Evolutionary conservation across 768 basidiomycete genomes (phyloP).

Genomic region (Macrocybe gigantea): DNA sequence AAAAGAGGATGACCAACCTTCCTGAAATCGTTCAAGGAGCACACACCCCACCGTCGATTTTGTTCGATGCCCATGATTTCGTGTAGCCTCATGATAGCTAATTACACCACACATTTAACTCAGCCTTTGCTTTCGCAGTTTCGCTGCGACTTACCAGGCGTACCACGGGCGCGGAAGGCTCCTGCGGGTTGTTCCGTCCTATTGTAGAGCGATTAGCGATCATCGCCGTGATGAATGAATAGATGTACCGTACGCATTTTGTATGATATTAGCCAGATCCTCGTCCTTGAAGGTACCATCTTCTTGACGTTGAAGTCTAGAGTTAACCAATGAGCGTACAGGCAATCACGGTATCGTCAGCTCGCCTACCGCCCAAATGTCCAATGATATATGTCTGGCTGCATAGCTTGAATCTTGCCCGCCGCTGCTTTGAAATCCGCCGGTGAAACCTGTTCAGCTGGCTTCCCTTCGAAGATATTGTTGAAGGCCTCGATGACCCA

Average conservation of each 20-base stretch:
- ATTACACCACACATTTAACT: not conserved
- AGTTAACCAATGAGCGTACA: not conserved
- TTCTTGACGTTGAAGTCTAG: conserved; percentile 53
- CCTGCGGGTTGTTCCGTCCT: conserved; percentile 71
- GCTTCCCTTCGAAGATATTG: conserved; percentile 47
- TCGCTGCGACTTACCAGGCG: conserved; percentile 37
- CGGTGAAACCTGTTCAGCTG: conserved; percentile 36
- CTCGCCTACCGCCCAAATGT: conserved; percentile 53
- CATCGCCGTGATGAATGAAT: not conserved
- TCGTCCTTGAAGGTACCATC: conserved; percentile 64
- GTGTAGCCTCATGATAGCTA: conserved; percentile 62
- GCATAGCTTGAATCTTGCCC: conserved; percentile 26
- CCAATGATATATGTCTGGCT: conserved; percentile 55
- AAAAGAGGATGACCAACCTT: conserved; percentile 30
- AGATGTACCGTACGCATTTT: conserved; percentile 51
- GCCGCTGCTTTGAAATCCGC: conserved; percentile 49
- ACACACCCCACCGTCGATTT: conserved; percentile 74
- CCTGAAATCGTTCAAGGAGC: conserved; percentile 80
- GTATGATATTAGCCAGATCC: conserved; percentile 61
- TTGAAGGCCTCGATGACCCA: conserved; percentile 53
- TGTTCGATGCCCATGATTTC: conserved; percentile 85
- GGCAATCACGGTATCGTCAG: not conserved
- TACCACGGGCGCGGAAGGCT: conserved; percentile 72
- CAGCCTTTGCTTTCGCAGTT: not conserved
- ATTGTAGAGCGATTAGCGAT: conserved; percentile 2